Evolutionary conservation across 176 grass and related monocot genomes (phyloP).

Genomic region (Poa pratensis): DNA sequence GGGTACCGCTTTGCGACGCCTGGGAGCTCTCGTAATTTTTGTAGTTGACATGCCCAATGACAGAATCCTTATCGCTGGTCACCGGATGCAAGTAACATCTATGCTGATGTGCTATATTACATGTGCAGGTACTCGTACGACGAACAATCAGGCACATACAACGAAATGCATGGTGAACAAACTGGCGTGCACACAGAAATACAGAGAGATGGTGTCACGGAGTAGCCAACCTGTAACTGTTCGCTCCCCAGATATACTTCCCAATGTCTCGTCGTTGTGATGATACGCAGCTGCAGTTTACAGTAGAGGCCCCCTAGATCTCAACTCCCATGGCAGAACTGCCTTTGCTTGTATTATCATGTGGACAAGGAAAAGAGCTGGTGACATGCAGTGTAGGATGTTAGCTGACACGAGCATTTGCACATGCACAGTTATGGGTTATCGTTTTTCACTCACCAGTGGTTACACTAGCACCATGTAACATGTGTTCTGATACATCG

Average conservation of each 20-base stretch:
- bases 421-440: neutral
- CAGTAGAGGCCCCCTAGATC: neutral
- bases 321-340: neutral
- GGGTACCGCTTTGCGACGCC: too few relatives aligned
- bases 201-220: conserved; percentile 30
- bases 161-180: conserved; percentile 68
- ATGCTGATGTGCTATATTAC: conserved; percentile 1
- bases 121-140: conserved; percentile 78
- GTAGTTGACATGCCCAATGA: neutral
- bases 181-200: conserved; percentile 48
- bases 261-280: neutral
- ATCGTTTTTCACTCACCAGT: neutral
- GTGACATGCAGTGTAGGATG: neutral
- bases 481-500: neutral
- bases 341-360: conserved; percentile 1
- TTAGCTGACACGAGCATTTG: neutral
- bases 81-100: neutral
- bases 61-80: neutral
- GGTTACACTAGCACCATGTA: neutral
- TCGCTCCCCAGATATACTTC: neutral
- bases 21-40: too few relatives aligned
- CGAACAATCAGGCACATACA: conserved; percentile 72
- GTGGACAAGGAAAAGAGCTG: neutral
- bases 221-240: conserved; percentile 13
- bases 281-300: neutral